Percentiles rank a stretch among this genome's conserved stretches.
Conservation (phyloP, 108 stramenopile genomes). For the Cylindrotheca closterium region DNA sequence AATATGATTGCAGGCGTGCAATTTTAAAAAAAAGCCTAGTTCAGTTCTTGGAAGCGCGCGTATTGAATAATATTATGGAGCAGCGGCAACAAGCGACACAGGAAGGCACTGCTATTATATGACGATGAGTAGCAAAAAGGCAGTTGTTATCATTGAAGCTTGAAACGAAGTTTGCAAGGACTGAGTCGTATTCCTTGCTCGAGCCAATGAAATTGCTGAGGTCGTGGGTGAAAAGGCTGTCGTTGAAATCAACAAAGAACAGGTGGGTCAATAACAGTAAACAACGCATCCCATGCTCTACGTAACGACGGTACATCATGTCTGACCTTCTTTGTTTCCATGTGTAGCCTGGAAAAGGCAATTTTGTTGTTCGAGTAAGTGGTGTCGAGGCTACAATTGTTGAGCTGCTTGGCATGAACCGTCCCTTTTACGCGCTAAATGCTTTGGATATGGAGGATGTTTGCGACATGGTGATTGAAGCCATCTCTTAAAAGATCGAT, state of each 20-base stretch:
- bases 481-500: too few relatives aligned
- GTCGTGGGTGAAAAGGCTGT: slow-evolving; percentile 61
- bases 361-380: slow-evolving; percentile 70
- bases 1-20: too few relatives aligned
- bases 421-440: slow-evolving; percentile 82
- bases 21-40: too few relatives aligned
- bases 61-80: too few relatives aligned
- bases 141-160: too few relatives aligned
- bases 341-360: slow-evolving; percentile 68
- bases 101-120: too few relatives aligned
- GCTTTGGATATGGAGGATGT: slow-evolving; percentile 88
- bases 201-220: slow-evolving; percentile 69
- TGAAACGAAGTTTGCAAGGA: slow-evolving; percentile 82
- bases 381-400: slow-evolving; percentile 72
- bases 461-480: slow-evolving; percentile 44
- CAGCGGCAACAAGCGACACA: too few relatives aligned
- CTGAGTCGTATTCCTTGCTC: slow-evolving; percentile 78
- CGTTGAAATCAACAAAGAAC: slow-evolving; percentile 70
- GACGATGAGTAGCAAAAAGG: too few relatives aligned
- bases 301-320: neutral
- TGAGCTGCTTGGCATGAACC: slow-evolving; percentile 73
- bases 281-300: neutral
- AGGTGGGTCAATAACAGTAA: slow-evolving; percentile 25
- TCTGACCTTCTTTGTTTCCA: neutral
- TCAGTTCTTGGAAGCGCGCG: too few relatives aligned